Conservation (phyloP, 768 basidiomycete species). For the Phlebiopsis gigantea region DNA sequence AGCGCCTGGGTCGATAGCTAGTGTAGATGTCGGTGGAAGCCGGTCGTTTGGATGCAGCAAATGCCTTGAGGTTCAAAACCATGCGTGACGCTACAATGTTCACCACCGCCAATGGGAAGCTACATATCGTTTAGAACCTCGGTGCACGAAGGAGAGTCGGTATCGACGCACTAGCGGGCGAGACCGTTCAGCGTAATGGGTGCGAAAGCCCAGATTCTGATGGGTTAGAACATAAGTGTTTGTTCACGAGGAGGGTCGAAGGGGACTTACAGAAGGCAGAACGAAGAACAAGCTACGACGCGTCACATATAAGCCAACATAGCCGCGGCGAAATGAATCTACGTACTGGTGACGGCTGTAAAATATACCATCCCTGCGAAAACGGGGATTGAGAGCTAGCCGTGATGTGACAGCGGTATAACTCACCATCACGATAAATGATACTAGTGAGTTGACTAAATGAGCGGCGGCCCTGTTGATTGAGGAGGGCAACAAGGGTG, state of each 20-base stretch:
- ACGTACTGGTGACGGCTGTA: constrained; percentile 22
- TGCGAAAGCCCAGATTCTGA: constrained; percentile 24
- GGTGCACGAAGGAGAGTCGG: not conserved
- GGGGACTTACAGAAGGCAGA: constrained; percentile 19
- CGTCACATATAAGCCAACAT: too few species aligned
- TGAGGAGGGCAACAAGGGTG: constrained; percentile 20
- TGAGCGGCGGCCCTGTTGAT: constrained; percentile 17
- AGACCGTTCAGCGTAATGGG: constrained; percentile 21
- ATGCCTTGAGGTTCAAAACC: constrained; percentile 24
- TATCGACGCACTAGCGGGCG: constrained; percentile 23
- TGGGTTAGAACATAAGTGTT: not conserved
- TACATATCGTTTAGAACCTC: not conserved
- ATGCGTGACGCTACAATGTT: constrained; percentile 23
- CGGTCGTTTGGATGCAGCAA: constrained; percentile 12
- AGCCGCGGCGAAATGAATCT: too few species aligned
- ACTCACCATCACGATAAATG: constrained; percentile 24
- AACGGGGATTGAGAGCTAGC: not conserved
- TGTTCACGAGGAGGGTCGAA: too few species aligned
- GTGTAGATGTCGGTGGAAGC: constrained; percentile 1
- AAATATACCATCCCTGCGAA: constrained; percentile 23
- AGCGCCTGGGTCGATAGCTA: not conserved
- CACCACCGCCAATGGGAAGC: constrained; percentile 25
- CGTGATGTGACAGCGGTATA: not conserved
- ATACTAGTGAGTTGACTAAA: constrained; percentile 21
- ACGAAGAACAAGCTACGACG: constrained; percentile 20